Evolutionary conservation across 768 basidiomycete species (phyloP).

Genomic region (Boletus sp.): DNA sequence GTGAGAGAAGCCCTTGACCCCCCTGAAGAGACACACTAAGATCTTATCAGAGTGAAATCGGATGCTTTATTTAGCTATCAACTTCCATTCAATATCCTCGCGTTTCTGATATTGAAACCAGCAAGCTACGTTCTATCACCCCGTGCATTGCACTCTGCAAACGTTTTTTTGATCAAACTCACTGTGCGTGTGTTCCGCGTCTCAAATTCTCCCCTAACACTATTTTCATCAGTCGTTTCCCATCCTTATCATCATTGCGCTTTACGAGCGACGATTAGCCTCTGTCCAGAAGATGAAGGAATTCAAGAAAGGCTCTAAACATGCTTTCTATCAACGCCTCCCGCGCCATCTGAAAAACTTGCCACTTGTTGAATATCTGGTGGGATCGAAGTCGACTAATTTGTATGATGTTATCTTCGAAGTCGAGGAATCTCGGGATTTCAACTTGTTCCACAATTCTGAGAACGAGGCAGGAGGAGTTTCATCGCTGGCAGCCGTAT

Average conservation of each 20-base stretch:
- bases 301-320: conserved; percentile 49
- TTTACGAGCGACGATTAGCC: conserved; percentile 75
- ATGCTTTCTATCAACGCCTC: conserved; percentile 59
- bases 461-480: conserved; percentile 40
- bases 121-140: conserved; percentile 73
- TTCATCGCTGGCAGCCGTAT: conserved; percentile 10
- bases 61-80: conserved; percentile 92
- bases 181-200: conserved; percentile 48
- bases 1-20: conserved; percentile 34
- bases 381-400: conserved; percentile 66
- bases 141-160: conserved; percentile 74
- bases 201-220: neutral
- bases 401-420: conserved; percentile 81
- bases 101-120: conserved; percentile 78
- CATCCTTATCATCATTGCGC: conserved; percentile 67
- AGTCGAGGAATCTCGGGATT: conserved; percentile 50
- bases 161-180: conserved; percentile 82
- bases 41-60: conserved; percentile 65
- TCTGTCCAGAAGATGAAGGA: conserved; percentile 51
- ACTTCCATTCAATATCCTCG: conserved; percentile 84
- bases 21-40: conserved; percentile 4
- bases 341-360: conserved; percentile 72
- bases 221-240: conserved; percentile 59
- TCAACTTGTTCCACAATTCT: conserved; percentile 49
- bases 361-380: conserved; percentile 71